Percentiles rank a stretch among this genome's conserved stretches.
These are phyloP conservation scores for Xanthoparmelia taractica DNA, from an alignment of 495 filamentous ascomycete species.

Conservation along the genomic window DNA sequence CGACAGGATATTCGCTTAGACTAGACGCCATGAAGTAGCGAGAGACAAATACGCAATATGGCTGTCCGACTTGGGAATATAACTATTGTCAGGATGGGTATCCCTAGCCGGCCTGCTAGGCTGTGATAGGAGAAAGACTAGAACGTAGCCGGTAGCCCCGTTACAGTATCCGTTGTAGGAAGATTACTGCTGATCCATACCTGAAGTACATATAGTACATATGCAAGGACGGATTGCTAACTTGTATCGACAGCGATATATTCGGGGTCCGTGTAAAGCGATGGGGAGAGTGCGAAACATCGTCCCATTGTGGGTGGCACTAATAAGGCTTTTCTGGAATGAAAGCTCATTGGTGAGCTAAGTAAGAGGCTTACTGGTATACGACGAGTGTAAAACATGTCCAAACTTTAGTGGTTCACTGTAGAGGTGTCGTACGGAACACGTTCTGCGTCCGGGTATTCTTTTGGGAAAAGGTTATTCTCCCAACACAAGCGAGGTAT, in stretches of 20 bases:
- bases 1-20: too few relatives aligned
- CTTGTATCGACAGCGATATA: background rate
- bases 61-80: background rate
- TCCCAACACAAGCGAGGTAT: background rate
- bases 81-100: too few relatives aligned
- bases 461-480: background rate
- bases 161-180: background rate
- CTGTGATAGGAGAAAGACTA: background rate
- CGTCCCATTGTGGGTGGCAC: background rate
- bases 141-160: background rate
- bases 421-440: background rate
- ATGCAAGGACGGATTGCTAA: background rate
- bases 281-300: background rate
- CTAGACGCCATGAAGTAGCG: background rate
- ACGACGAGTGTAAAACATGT: background rate
- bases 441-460: background rate
- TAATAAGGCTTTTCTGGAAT: background rate
- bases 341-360: background rate
- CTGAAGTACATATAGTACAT: background rate
- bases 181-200: background rate
- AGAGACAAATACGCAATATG: background rate
- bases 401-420: background rate
- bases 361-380: background rate
- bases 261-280: background rate
- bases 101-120: background rate